These are phyloP conservation scores for Claviceps africana DNA, from an alignment of 2,329 filamentous ascomycete genomes.

Conservation along the genomic window DNA sequence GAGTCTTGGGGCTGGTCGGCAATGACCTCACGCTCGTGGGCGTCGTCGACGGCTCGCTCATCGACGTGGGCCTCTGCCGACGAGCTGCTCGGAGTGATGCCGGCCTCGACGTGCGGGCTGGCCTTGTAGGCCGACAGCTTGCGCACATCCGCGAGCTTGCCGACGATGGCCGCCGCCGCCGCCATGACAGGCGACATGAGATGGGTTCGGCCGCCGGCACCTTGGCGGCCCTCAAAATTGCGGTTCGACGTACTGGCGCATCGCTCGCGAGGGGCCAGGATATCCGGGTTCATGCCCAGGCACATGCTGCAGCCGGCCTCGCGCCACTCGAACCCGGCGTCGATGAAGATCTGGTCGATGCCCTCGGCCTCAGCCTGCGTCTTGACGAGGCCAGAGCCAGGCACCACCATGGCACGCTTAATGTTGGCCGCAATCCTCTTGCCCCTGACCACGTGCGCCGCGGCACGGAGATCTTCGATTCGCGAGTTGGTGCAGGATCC, in stretches of 20 bases:
- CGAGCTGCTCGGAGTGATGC: conserved; percentile 19
- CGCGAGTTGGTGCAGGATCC: conserved; percentile 95
- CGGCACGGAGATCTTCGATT: conserved; percentile 86
- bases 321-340: conserved; percentile 94
- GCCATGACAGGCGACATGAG: conserved; percentile 97
- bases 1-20: conserved; percentile 49
- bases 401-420: conserved; percentile 91
- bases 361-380: conserved; percentile 81
- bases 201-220: conserved; percentile 80
- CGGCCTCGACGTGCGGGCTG: conserved; percentile 46
- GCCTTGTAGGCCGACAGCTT: conserved; percentile 52
- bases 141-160: conserved; percentile 84
- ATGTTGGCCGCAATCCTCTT: conserved; percentile 77
- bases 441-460: conserved; percentile 74
- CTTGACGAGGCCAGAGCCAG: conserved; percentile 89
- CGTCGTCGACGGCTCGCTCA: conserved; percentile 36
- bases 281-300: conserved; percentile 98
- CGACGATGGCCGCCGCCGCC: conserved; percentile 75
- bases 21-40: conserved; percentile 38
- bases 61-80: conserved; percentile 35
- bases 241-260: conserved; percentile 94
- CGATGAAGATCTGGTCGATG: conserved; percentile 79
- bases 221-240: conserved; percentile 95
- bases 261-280: conserved; percentile 79
- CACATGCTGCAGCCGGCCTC: conserved; percentile 99